Percentiles rank a stretch among this genome's conserved stretches.
phyloP scores from a whole-genome alignment of 78 protist species.

The Emiliania huxleyi region DNA sequence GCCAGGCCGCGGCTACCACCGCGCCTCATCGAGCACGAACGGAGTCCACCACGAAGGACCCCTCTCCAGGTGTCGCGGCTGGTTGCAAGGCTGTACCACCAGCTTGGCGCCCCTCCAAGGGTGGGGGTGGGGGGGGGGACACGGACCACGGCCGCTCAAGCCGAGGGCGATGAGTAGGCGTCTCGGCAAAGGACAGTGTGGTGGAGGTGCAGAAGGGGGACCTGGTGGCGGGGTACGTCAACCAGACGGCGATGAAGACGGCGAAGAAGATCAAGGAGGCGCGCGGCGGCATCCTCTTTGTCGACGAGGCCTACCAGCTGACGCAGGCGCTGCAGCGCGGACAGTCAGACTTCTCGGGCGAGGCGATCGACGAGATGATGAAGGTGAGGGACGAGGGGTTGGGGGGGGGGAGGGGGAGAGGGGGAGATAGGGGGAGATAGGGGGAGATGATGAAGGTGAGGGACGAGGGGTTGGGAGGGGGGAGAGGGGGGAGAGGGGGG shows the following conservation, averaged over 20 bases:
- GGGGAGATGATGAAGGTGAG: too few species aligned
- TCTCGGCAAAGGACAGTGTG: slow-evolving; percentile 1
- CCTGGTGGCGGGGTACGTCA: slow-evolving; percentile 38
- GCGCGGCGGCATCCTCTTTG: slow-evolving; percentile 52
- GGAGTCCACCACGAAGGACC: too few species aligned
- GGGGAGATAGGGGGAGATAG: too few species aligned
- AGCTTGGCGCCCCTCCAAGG: slow-evolving; percentile 8
- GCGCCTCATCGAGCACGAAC: too few species aligned
- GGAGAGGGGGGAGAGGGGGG: too few species aligned
- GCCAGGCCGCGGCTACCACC: too few species aligned
- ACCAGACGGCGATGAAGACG: slow-evolving; percentile 27
- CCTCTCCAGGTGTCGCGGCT: too few species aligned
- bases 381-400: too few species aligned
- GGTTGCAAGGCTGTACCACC: background rate
- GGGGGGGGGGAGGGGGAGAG: too few species aligned
- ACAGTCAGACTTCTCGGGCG: background rate
- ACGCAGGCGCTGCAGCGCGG: background rate
- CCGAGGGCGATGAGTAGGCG: slow-evolving; percentile 31
- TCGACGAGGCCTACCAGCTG: slow-evolving; percentile 62
- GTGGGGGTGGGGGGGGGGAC: too few species aligned
- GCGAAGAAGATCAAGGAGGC: background rate
- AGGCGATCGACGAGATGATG: slow-evolving; percentile 35
- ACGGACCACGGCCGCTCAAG: too few species aligned
- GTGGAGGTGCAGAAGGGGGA: slow-evolving; percentile 17
- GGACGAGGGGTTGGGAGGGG: too few species aligned